These are phyloP conservation scores for Stemphylium vesicarium DNA, from an alignment of 2,329 filamentous ascomycete species.

Conservation along the genomic window DNA sequence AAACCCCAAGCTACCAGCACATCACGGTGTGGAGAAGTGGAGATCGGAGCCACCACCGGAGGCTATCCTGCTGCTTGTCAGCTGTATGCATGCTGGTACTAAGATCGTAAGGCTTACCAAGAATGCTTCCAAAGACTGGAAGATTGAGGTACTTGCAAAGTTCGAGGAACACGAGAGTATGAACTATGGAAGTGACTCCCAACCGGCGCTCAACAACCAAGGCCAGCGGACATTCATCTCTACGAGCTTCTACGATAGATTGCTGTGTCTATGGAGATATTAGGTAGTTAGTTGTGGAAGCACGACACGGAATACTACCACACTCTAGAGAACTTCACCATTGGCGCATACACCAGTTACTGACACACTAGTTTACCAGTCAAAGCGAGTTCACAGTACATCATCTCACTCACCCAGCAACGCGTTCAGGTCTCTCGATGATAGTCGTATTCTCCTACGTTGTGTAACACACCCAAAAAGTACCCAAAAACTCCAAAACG, in stretches of 20 bases:
- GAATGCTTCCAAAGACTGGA: slow-evolving; percentile 55
- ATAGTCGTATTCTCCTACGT: too few relatives aligned
- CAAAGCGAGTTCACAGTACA: too few relatives aligned
- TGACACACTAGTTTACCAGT: too few relatives aligned
- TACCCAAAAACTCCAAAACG: too few relatives aligned
- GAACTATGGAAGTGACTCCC: slow-evolving; percentile 87
- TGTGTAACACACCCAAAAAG: too few relatives aligned
- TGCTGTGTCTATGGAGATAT: slow-evolving; percentile 69
- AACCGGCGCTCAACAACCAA: slow-evolving; percentile 47
- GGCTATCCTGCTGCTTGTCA: slow-evolving; percentile 63
- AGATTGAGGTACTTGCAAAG: slow-evolving; percentile 68
- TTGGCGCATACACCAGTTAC: too few relatives aligned
- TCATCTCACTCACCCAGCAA: too few relatives aligned
- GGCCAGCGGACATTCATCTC: slow-evolving; percentile 61
- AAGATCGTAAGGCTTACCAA: slow-evolving; percentile 63
- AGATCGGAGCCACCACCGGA: slow-evolving; percentile 24
- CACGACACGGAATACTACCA: neutral
- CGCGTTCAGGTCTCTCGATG: too few relatives aligned
- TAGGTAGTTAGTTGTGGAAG: slow-evolving; percentile 10
- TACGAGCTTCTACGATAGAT: slow-evolving; percentile 78
- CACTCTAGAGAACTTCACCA: too few relatives aligned
- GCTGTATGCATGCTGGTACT: slow-evolving; percentile 91
- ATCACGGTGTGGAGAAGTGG: slow-evolving; percentile 23
- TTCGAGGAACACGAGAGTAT: slow-evolving; percentile 92
- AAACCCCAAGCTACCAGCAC: slow-evolving; percentile 16